A percentile compares a stretch with the other conserved stretches of the same genome.
Evolutionary conservation across 306 rosid species (phyloP).

Genomic region (Ormosia semicastrata): DNA sequence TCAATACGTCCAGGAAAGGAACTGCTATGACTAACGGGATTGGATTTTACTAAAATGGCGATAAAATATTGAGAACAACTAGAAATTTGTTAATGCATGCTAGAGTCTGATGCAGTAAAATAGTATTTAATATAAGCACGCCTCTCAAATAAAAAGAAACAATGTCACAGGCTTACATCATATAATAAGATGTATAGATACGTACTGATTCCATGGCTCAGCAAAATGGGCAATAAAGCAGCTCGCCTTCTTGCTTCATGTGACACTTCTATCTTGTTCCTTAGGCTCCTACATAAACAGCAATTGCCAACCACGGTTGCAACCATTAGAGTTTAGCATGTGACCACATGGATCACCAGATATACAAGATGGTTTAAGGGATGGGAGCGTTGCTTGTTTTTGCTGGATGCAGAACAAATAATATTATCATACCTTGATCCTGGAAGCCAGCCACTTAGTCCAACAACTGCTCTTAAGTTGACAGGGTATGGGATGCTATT

Average conservation of each 20-base stretch:
- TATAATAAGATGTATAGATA: slow-evolving; percentile 2
- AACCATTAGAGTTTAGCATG: not conserved
- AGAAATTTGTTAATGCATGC: not conserved
- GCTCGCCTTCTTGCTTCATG: slow-evolving; percentile 79
- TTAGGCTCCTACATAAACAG: slow-evolving; percentile 52
- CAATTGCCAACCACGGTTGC: not conserved
- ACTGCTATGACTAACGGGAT: not conserved
- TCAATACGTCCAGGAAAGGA: too few species aligned
- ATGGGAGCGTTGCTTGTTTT: too few species aligned
- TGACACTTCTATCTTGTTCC: slow-evolving; percentile 70
- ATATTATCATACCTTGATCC: slow-evolving; percentile 62
- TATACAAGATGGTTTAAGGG: not conserved
- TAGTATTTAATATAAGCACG: not conserved
- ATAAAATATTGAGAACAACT: not conserved
- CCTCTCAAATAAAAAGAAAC: not conserved
- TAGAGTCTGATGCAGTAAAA: not conserved
- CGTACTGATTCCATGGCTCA: slow-evolving; percentile 77
- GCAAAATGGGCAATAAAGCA: slow-evolving; percentile 63
- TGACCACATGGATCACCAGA: not conserved
- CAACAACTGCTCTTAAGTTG: slow-evolving; percentile 71
- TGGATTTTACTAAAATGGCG: not conserved
- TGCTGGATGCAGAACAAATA: not conserved
- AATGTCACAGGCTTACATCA: not conserved
- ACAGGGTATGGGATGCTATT: slow-evolving; percentile 72
- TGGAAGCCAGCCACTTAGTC: slow-evolving; percentile 94